Percentiles rank a stretch among this genome's conserved stretches.
Evolutionary conservation across 257 asterid genomes (phyloP).

Genomic region (Perilla frutescens): DNA sequence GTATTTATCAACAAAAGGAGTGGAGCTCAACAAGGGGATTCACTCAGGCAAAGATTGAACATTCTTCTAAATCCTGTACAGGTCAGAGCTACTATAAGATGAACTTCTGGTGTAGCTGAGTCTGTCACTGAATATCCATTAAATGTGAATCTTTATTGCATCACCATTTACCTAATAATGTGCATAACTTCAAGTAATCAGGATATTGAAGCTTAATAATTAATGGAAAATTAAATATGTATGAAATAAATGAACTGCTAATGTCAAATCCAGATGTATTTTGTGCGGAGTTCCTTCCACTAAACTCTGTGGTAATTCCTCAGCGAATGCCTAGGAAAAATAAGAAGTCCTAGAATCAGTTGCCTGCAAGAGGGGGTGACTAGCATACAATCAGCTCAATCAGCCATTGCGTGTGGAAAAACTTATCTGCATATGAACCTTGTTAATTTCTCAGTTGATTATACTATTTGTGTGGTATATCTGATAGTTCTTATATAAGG

Average conservation of each 20-base stretch:
- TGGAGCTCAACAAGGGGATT: conserved; percentile 96
- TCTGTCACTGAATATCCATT: conserved; percentile 4
- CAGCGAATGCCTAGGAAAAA: neutral
- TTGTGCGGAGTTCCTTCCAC: conserved; percentile 8
- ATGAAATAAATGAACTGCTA: neutral
- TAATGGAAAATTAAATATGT: neutral
- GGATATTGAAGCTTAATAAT: neutral
- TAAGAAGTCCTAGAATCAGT: neutral
- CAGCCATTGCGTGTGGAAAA: neutral
- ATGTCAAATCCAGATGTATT: neutral
- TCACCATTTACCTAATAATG: neutral
- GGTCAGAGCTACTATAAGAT: conserved; percentile 52
- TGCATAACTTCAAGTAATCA: neutral
- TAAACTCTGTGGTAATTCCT: neutral
- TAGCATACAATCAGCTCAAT: neutral
- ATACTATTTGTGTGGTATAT: neutral
- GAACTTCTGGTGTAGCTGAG: conserved; percentile 27
- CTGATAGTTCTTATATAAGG: neutral
- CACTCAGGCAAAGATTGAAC: conserved; percentile 79
- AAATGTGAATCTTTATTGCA: neutral
- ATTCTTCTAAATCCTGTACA: conserved; percentile 91
- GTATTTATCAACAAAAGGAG: conserved; percentile 93
- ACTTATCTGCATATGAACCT: neutral
- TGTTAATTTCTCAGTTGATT: neutral
- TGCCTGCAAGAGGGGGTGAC: neutral